Conservation (phyloP, 148 eudicot species). For the Rhododendron molle region DNA sequence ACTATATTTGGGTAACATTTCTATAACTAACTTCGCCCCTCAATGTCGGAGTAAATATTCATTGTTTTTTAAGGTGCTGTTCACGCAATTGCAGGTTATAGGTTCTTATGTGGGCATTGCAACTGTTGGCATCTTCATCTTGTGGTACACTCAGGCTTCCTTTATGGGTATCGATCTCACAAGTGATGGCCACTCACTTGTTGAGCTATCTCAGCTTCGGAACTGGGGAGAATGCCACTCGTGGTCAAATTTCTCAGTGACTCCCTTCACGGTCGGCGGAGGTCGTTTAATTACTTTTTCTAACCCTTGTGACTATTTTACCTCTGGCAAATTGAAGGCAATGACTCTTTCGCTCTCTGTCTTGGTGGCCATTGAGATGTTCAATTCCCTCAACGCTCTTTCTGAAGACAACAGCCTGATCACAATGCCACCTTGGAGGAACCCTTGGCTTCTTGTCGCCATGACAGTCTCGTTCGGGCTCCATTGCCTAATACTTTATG, state of each 20-base stretch:
- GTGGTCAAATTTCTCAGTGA: constrained; percentile 73
- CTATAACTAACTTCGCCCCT: neutral
- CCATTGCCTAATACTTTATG: constrained; percentile 69
- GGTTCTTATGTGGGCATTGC: constrained; percentile 85
- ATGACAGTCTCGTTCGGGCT: constrained; percentile 70
- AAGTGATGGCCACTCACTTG: constrained; percentile 71
- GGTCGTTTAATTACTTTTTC: constrained; percentile 50
- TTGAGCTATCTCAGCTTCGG: constrained; percentile 54
- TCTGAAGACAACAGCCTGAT: constrained; percentile 79
- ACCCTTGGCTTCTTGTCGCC: constrained; percentile 82
- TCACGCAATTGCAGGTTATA: constrained; percentile 49
- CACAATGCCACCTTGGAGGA: constrained; percentile 83
- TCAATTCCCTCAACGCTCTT: constrained; percentile 82
- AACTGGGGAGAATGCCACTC: constrained; percentile 80
- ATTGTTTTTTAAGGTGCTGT: neutral
- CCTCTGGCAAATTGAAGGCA: constrained; percentile 78
- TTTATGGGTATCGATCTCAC: constrained; percentile 63
- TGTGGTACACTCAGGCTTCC: constrained; percentile 82
- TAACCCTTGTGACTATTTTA: constrained; percentile 78
- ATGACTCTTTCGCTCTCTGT: constrained; percentile 87
- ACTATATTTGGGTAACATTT: too few relatives aligned
- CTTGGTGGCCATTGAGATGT: constrained; percentile 88
- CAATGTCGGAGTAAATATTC: neutral
- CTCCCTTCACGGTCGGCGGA: constrained; percentile 60
- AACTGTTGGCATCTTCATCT: constrained; percentile 71